These are phyloP conservation scores for Picochlorum sp. DNA, from an alignment of 139 green algal genomes.

Conservation along the genomic window DNA sequence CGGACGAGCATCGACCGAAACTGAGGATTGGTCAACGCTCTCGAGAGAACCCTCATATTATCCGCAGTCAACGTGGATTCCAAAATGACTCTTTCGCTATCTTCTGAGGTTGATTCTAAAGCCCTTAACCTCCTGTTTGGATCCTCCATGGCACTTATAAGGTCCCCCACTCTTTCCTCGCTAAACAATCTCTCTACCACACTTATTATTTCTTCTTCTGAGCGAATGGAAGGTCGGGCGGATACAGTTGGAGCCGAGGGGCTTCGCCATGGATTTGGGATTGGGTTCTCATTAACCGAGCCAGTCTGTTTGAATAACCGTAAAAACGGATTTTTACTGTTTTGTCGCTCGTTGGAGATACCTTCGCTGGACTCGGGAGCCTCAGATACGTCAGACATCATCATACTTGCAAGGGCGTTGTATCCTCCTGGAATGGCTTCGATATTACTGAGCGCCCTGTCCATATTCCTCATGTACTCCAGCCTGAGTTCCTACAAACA, in stretches of 20 bases:
- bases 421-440: constrained; percentile 92
- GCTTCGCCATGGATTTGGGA: constrained; percentile 89
- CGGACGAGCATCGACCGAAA: background rate
- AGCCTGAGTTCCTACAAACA: constrained; percentile 55
- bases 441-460: constrained; percentile 88
- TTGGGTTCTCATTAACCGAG: constrained; percentile 63
- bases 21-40: background rate
- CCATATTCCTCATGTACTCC: constrained; percentile 85
- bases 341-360: background rate
- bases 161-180: constrained; percentile 64
- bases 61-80: no score
- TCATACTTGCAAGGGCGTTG: constrained; percentile 61
- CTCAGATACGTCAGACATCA: background rate
- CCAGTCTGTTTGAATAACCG: constrained; percentile 17
- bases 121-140: constrained; percentile 51
- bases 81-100: no score
- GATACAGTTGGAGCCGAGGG: no score
- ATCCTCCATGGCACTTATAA: constrained; percentile 68
- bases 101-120: background rate
- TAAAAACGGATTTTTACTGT: constrained; percentile 26
- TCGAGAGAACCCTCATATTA: no score
- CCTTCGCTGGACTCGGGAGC: constrained; percentile 24
- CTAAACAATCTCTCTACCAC: constrained; percentile 36
- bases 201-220: no score
- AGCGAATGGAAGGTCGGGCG: no score